A percentile compares a stretch with the other conserved stretches of the same genome.
Conservation (phyloP, 2,329 filamentous ascomycete genomes). For the Claviceps sorghi region DNA sequence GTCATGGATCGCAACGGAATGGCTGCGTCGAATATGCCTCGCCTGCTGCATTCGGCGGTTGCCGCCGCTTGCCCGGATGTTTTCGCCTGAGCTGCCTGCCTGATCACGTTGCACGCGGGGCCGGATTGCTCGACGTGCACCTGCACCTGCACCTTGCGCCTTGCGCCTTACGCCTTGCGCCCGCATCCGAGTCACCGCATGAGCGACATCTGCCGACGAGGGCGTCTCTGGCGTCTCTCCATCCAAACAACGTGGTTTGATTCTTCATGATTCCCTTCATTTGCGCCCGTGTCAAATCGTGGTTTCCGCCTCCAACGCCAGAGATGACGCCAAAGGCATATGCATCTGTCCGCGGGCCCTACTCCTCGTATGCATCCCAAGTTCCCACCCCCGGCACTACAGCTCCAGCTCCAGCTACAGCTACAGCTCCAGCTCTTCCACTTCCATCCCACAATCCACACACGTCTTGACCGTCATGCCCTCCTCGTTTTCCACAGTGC, state of each 20-base stretch:
- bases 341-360: no score
- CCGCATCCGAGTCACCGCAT: not conserved
- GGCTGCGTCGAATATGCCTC: no score
- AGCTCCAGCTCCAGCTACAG: no score
- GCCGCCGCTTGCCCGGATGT: not conserved
- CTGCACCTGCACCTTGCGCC: no score
- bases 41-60: no score
- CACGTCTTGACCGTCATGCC: conserved; percentile 74
- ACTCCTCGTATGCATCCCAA: not conserved
- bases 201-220: not conserved
- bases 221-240: not conserved
- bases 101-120: not conserved
- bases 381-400: no score
- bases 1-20: no score
- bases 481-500: conserved; percentile 50
- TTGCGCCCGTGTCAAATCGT: no score
- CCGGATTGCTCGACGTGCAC: not conserved
- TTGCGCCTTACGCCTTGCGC: no score
- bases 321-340: no score
- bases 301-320: not conserved
- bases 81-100: not conserved
- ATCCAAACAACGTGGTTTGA: not conserved
- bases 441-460: conserved; percentile 60
- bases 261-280: not conserved
- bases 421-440: conserved; percentile 58